Percentiles rank a stretch among this genome's conserved stretches.
These are phyloP conservation scores for Solanum pinnatisectum DNA, from an alignment of 257 asterid genomes.

Conservation along the genomic window DNA sequence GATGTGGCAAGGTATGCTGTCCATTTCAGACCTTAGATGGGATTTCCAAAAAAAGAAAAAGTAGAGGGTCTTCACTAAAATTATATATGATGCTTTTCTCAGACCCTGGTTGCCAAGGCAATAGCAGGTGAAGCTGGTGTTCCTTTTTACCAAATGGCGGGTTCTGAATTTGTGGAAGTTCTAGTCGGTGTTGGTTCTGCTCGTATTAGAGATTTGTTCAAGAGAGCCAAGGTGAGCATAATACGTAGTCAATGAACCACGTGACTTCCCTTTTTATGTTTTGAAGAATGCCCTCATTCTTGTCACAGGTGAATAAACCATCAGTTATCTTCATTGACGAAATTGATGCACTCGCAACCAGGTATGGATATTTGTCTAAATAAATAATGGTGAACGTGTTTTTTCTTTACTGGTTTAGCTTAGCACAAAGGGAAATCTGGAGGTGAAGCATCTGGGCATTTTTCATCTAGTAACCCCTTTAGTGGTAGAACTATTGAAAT, in stretches of 20 bases:
- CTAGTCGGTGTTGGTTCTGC: constrained; percentile 99
- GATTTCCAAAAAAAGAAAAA: not conserved
- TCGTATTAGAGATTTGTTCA: constrained; percentile 93
- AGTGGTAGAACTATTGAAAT: not conserved
- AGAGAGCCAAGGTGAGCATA: constrained; percentile 83
- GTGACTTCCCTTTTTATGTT: not conserved
- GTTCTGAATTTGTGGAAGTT: constrained; percentile 95
- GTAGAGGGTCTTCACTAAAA: not conserved
- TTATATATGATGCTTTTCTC: constrained; percentile 3
- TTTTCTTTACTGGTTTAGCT: not conserved
- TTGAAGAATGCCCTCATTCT: constrained; percentile 14
- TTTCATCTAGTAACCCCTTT: not conserved
- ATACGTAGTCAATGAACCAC: not conserved
- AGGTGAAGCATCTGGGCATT: not conserved
- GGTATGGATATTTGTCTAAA: constrained; percentile 30
- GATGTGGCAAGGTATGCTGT: constrained; percentile 95
- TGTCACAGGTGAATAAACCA: constrained; percentile 84
- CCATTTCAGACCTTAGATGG: not conserved
- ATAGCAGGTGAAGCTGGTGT: constrained; percentile 99
- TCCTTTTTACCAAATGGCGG: constrained; percentile 99
- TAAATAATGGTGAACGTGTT: not conserved
- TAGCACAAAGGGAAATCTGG: not conserved
- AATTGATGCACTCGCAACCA: constrained; percentile 95
- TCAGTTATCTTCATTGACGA: constrained; percentile 96
- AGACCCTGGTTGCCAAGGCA: constrained; percentile 98